Evolutionary conservation across 1,284 basidiomycete genomes (phyloP).

Genomic region (Volvariella volvacea): DNA sequence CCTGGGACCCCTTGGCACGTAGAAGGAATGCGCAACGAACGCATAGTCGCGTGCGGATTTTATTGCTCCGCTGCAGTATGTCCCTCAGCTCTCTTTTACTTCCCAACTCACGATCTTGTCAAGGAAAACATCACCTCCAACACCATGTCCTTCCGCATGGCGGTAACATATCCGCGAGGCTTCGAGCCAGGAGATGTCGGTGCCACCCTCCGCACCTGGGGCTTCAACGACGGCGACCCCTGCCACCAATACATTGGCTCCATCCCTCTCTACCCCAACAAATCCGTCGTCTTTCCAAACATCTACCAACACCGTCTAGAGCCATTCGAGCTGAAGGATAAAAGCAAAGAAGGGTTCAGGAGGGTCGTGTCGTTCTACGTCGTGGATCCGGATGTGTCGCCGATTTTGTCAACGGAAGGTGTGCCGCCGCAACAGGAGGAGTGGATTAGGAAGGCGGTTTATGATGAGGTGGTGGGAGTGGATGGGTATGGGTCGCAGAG

Average conservation of each 20-base stretch:
- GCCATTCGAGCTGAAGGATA: conserved; percentile 28
- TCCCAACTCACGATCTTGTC: not conserved
- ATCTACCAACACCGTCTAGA: conserved; percentile 41
- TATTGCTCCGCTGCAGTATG: conserved; percentile 36
- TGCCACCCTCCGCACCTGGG: conserved; percentile 41
- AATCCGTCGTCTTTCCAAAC: conserved; percentile 45
- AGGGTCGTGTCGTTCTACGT: conserved; percentile 34
- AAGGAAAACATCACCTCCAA: conserved; percentile 35
- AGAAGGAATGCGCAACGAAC: conserved; percentile 50
- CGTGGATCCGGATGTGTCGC: conserved; percentile 40
- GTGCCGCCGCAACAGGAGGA: conserved; percentile 40
- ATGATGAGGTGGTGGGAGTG: not conserved
- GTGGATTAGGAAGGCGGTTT: conserved; percentile 32
- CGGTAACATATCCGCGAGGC: conserved; percentile 35
- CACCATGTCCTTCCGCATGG: conserved; percentile 40
- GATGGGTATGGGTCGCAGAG: no score
- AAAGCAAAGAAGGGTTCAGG: conserved; percentile 27
- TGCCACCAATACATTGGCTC: conserved; percentile 41
- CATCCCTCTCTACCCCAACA: conserved; percentile 26
- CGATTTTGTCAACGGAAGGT: conserved; percentile 29
- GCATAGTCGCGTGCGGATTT: conserved; percentile 40
- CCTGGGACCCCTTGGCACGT: conserved; percentile 43
- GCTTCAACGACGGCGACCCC: conserved; percentile 35
- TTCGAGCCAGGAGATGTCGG: conserved; percentile 36
- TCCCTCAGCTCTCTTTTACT: conserved; percentile 1